Evolutionary conservation across 2,329 filamentous ascomycete species (phyloP), one percentile per base, ranked within the genome.

Genomic region (Clonostachys sp.): DNA sequence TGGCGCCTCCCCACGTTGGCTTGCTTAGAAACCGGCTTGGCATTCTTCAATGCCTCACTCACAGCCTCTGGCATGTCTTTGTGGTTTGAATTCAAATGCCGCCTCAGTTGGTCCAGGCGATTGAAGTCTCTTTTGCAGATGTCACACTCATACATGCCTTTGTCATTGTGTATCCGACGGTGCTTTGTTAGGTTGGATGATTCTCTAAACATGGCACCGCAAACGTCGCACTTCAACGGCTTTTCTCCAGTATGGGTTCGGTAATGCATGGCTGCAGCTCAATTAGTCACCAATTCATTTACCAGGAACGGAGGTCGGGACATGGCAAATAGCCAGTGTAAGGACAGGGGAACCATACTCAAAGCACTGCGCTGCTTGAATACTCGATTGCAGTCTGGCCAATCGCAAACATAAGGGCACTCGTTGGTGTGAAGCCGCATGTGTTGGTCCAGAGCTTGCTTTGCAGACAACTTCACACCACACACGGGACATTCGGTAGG

Each of bases 291-390:
- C 30, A 9, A 34, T 9, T 13, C 13, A 20, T 35, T 20, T 13
- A 18, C 34, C 5, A 20, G 18, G 17, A 12, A 6, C 10, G 24
- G 8, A 42, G 7, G 7, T 6, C 17, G 18, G 33, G 17, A 35
- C 13, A 5, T 12, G 10, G 14, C 36, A 39, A 39, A 39, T 14
- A 39, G 14, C 14, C 14, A 39, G 17, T 18, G 12, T 18, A n/a
- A n/a, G 36, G 12, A 35, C 9, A 42, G 44, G 5, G 1, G 12
- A 5, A 34, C 67, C 76, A 57, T 74, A 84, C 81, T 86, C 18
- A 84, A 66, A 18, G 83, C 83, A 52, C 81, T 85, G 53, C 86
- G 83, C 51, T 86, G 83, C 45, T 84, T 81, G 57, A 87, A 87
- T 0, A 71, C 68, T 57, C 81, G 82, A 18, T 61, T 64, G 53